These are phyloP conservation scores for Porogramme epimiltina DNA, from an alignment of 1,284 basidiomycete genomes.

Conservation along the genomic window DNA sequence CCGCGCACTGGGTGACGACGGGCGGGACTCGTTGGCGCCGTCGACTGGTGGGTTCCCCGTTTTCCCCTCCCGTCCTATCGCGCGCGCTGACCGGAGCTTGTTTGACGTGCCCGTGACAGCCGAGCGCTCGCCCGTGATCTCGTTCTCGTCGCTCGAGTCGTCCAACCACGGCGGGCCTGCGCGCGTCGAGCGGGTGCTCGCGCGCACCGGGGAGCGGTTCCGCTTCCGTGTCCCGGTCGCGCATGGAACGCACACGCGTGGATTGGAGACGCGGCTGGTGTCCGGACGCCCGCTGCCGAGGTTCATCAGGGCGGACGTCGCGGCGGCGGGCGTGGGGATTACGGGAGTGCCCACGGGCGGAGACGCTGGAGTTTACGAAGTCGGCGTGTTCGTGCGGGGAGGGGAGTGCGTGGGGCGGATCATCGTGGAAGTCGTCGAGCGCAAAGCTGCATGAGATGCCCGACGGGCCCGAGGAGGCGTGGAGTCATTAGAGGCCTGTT, in stretches of 20 bases:
- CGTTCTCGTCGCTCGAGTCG: conserved; percentile 63
- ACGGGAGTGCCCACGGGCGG: conserved; percentile 52
- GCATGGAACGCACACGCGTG: conserved; percentile 7
- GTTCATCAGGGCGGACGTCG: conserved; percentile 58
- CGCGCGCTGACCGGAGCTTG: background rate
- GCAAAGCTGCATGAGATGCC: conserved; percentile 32
- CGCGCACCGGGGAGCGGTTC: conserved; percentile 62
- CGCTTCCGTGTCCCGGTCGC: conserved; percentile 54
- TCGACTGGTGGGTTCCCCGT: conserved; percentile 15
- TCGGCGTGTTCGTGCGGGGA: conserved; percentile 57
- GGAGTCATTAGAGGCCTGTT: background rate
- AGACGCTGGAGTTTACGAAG: conserved; percentile 57
- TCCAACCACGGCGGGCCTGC: conserved; percentile 38
- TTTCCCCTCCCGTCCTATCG: background rate
- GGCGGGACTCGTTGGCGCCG: conserved; percentile 10
- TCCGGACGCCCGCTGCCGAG: conserved; percentile 57
- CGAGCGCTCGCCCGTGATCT: conserved; percentile 42
- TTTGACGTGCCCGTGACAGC: background rate
- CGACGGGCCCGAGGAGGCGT: too few species aligned
- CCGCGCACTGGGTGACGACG: conserved; percentile 58
- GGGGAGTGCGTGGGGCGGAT: conserved; percentile 56
- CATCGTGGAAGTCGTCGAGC: conserved; percentile 59
- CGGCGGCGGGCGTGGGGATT: conserved; percentile 50
- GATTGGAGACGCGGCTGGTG: conserved; percentile 49
- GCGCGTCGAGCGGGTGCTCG: conserved; percentile 47